A percentile compares a stretch with the other conserved stretches of the same genome.
Evolutionary conservation across 352 stramenopile genomes (phyloP).

Genomic region (Phytophthora megakarya): DNA sequence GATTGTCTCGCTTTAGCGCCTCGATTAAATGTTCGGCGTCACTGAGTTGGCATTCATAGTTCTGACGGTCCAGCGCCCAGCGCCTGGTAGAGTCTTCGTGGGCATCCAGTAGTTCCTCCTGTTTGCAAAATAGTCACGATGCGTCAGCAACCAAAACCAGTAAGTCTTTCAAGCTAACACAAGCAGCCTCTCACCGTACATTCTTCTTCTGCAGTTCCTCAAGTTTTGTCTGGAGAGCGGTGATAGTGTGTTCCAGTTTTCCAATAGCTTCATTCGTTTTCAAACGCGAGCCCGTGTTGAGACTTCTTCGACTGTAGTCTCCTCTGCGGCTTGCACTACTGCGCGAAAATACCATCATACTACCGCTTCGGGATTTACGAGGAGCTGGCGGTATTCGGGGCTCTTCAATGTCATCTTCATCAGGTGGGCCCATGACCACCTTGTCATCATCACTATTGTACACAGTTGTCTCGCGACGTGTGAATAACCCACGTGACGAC

Average conservation of each 20-base stretch:
- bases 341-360: slow-evolving; percentile 8
- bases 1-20: slow-evolving; percentile 55
- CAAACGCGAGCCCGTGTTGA: slow-evolving; percentile 20
- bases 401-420: slow-evolving; percentile 38
- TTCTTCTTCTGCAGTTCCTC: slow-evolving; percentile 80
- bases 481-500: slow-evolving; percentile 67
- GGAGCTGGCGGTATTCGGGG: slow-evolving; percentile 18
- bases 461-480: slow-evolving; percentile 42
- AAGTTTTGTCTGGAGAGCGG: slow-evolving; percentile 55
- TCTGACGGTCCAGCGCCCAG: slow-evolving; percentile 73
- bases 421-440: slow-evolving; percentile 58
- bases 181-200: slow-evolving; percentile 49
- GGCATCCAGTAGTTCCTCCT: slow-evolving; percentile 64
- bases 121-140: slow-evolving; percentile 2
- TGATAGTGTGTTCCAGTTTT: slow-evolving; percentile 69
- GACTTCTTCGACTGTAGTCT: slow-evolving; percentile 9
- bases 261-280: slow-evolving; percentile 37
- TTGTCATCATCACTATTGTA: slow-evolving; percentile 66
- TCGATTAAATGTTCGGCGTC: slow-evolving; percentile 71
- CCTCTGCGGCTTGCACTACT: slow-evolving; percentile 15
- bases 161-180: neutral
- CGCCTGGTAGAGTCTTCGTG: slow-evolving; percentile 66
- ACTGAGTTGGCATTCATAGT: slow-evolving; percentile 67
- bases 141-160: neutral
- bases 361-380: slow-evolving; percentile 26